phyloP scores from a whole-genome alignment of 805 yeast genomes.

The Saturnispora kantuleensis region DNA sequence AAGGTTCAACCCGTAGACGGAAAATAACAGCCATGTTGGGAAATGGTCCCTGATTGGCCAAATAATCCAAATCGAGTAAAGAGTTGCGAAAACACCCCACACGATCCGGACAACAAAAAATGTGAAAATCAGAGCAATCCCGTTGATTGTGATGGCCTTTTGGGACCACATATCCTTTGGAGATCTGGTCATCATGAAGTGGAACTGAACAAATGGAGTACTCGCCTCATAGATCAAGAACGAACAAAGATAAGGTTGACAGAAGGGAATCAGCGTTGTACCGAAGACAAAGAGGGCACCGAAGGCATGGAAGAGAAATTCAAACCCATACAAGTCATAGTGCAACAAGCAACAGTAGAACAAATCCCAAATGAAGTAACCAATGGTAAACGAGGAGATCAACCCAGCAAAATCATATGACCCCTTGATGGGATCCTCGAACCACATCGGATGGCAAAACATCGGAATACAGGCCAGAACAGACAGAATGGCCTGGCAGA shows the following conservation, averaged over 20 bases:
- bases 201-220: slow-evolving; percentile 89
- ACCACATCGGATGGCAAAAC: slow-evolving; percentile 44
- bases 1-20: slow-evolving; percentile 48
- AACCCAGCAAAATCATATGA: slow-evolving; percentile 68
- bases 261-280: slow-evolving; percentile 57
- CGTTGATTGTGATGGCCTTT: slow-evolving; percentile 52
- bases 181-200: slow-evolving; percentile 80
- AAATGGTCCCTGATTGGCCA: slow-evolving; percentile 32
- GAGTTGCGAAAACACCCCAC: slow-evolving; percentile 81
- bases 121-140: slow-evolving; percentile 52
- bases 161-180: slow-evolving; percentile 58
- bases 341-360: slow-evolving; percentile 51
- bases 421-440: slow-evolving; percentile 49
- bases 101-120: slow-evolving; percentile 73
- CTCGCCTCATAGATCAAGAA: slow-evolving; percentile 81
- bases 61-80: slow-evolving; percentile 37
- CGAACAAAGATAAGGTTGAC: slow-evolving; percentile 72
- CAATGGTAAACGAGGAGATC: slow-evolving; percentile 61
- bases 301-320: slow-evolving; percentile 74
- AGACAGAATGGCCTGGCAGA: slow-evolving; percentile 71
- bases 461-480: slow-evolving; percentile 52
- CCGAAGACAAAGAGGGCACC: slow-evolving; percentile 71
- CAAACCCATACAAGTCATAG: slow-evolving; percentile 63
- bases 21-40: slow-evolving; percentile 37
- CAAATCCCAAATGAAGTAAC: slow-evolving; percentile 90